These are phyloP conservation scores for Alternaria dauci DNA, from an alignment of 2,329 filamentous ascomycete species.

Conservation along the genomic window DNA sequence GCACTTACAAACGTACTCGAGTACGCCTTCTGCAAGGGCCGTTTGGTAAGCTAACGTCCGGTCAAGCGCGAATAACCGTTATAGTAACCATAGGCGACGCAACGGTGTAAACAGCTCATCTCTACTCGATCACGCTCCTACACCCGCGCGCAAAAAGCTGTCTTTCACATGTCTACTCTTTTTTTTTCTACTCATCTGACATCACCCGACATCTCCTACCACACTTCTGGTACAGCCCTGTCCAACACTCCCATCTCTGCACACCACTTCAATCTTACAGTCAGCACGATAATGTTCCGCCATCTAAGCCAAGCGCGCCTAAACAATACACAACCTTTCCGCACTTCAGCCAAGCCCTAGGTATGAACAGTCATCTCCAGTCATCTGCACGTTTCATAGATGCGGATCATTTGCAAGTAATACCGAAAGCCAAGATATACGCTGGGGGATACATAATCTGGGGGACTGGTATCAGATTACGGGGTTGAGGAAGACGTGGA, in stretches of 20 bases:
- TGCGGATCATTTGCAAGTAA: constrained; percentile 9
- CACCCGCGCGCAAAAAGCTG: background rate
- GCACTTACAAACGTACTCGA: background rate
- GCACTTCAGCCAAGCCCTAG: constrained; percentile 16
- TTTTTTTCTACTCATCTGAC: background rate
- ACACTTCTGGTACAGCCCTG: background rate
- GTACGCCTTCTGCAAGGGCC: background rate
- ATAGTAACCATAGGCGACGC: background rate
- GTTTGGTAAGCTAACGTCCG: background rate
- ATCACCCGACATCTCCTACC: background rate
- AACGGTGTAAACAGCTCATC: background rate
- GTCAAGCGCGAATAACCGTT: background rate
- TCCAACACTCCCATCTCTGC: constrained; percentile 12
- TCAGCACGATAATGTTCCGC: constrained; percentile 7
- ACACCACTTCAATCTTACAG: background rate
- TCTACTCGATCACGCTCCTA: background rate
- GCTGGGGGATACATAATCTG: background rate
- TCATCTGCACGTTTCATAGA: constrained; percentile 12
- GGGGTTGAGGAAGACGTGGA: background rate
- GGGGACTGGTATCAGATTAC: background rate
- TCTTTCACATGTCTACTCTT: background rate
- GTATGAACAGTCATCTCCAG: background rate
- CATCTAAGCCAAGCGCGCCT: constrained; percentile 11
- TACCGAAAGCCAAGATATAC: background rate
- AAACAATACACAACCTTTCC: constrained; percentile 15